Evolutionary conservation across 2,329 filamentous ascomycete genomes (phyloP).

Genomic region (Tolypocladium pustulatum): DNA sequence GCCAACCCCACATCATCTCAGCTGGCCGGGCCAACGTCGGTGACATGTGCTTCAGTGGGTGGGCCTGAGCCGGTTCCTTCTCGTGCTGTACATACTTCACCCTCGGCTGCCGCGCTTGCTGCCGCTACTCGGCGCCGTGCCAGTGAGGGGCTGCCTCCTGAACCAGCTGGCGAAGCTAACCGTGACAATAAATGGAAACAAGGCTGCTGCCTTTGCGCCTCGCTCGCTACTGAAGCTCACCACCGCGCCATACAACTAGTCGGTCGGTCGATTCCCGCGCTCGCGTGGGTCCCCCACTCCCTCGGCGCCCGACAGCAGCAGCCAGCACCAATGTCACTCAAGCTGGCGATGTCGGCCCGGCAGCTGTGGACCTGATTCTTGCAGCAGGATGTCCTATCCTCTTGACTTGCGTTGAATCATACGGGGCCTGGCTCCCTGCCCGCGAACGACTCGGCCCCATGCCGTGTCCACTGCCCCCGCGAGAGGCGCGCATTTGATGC

Average conservation of each 20-base stretch:
- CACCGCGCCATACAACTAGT: neutral
- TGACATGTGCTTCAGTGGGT: neutral
- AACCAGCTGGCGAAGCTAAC: neutral
- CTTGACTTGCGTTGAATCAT: neutral
- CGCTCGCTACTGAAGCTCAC: neutral
- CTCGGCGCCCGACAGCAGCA: no score
- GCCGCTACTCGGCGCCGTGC: neutral
- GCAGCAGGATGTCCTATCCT: no score
- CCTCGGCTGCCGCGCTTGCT: neutral
- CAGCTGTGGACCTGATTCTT: neutral
- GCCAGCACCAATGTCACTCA: neutral
- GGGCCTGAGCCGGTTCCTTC: neutral
- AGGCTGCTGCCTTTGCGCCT: neutral
- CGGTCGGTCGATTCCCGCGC: neutral
- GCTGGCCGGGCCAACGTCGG: neutral
- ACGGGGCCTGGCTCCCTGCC: no score
- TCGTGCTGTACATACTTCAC: neutral
- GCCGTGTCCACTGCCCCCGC: neutral
- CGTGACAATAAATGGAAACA: neutral
- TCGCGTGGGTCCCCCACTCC: neutral
- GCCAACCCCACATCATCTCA: no score
- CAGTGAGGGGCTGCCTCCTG: neutral
- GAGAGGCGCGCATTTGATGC: neutral
- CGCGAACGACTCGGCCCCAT: no score
- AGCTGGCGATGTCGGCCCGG: neutral